Evolutionary conservation across 345 rosid species (phyloP).

Genomic region (Chamaenerion angustifolium): DNA sequence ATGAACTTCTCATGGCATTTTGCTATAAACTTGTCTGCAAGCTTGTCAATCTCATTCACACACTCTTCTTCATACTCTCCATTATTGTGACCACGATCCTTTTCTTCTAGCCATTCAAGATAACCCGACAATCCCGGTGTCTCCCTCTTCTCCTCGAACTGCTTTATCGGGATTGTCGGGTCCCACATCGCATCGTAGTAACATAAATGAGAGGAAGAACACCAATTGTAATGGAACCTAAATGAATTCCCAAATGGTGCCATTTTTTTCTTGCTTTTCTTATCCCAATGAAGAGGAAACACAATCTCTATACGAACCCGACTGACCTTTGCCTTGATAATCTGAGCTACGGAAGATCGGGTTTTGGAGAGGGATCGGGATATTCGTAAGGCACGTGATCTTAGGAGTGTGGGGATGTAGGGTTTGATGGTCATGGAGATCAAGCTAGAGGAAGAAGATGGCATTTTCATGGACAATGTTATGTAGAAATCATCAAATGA

Average conservation of each 20-base stretch:
- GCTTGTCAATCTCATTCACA: slow-evolving; percentile 52
- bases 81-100: background rate
- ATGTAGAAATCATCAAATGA: too few relatives aligned
- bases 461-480: background rate
- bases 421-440: background rate
- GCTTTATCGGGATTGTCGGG: slow-evolving; percentile 1
- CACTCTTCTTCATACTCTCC: background rate
- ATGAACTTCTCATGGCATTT: slow-evolving; percentile 67
- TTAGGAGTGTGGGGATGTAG: background rate
- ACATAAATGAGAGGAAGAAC: background rate
- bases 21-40: slow-evolving; percentile 78
- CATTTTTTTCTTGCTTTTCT: background rate
- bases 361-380: background rate
- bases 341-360: background rate
- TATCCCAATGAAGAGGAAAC: background rate
- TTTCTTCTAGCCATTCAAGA: slow-evolving; percentile 8
- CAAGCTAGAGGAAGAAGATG: background rate
- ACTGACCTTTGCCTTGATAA: background rate
- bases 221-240: slow-evolving; percentile 3
- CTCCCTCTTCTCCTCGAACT: background rate
- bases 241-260: background rate
- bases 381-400: background rate
- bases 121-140: slow-evolving; percentile 20
- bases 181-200: slow-evolving; percentile 3
- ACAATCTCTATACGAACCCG: background rate